Percentiles rank a stretch among this genome's conserved stretches.
These are phyloP conservation scores for Thalassiosira profunda DNA, from an alignment of 108 stramenopile species.

Conservation along the genomic window DNA sequence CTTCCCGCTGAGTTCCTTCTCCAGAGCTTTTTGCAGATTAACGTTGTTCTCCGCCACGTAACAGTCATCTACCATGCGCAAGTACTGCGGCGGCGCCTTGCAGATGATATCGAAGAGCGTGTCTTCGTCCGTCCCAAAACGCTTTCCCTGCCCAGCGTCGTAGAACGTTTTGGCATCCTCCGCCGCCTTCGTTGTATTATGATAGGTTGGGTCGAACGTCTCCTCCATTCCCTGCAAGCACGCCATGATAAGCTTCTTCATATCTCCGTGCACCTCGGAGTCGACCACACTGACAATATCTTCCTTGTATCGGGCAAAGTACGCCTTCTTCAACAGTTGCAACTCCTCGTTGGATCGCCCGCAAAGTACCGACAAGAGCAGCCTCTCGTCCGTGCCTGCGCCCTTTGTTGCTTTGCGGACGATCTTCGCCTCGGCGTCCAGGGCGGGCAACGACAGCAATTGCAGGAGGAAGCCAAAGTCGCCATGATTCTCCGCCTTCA, in stretches of 20 bases:
- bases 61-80: slow-evolving; percentile 31
- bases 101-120: slow-evolving; percentile 64
- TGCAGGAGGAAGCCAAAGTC: slow-evolving; percentile 60
- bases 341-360: slow-evolving; percentile 74
- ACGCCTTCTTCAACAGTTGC: slow-evolving; percentile 67
- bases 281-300: slow-evolving; percentile 58
- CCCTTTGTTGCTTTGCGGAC: slow-evolving; percentile 66
- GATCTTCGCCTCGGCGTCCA: slow-evolving; percentile 71
- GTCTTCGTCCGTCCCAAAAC: slow-evolving; percentile 67
- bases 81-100: slow-evolving; percentile 28
- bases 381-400: slow-evolving; percentile 57
- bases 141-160: slow-evolving; percentile 59
- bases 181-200: slow-evolving; percentile 61
- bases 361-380: slow-evolving; percentile 62
- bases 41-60: slow-evolving; percentile 70
- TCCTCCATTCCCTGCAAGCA: slow-evolving; percentile 71
- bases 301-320: slow-evolving; percentile 70
- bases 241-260: slow-evolving; percentile 50
- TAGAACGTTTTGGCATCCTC: slow-evolving; percentile 71
- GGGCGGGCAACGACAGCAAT: slow-evolving; percentile 53
- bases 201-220: slow-evolving; percentile 65
- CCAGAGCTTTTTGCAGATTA: slow-evolving; percentile 69
- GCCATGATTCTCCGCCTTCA: slow-evolving; percentile 67
- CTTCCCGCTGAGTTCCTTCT: slow-evolving; percentile 74
- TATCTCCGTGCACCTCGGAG: slow-evolving; percentile 60